phyloP scores from a whole-genome alignment of 805 yeast genomes.

The Candida incommunis region DNA sequence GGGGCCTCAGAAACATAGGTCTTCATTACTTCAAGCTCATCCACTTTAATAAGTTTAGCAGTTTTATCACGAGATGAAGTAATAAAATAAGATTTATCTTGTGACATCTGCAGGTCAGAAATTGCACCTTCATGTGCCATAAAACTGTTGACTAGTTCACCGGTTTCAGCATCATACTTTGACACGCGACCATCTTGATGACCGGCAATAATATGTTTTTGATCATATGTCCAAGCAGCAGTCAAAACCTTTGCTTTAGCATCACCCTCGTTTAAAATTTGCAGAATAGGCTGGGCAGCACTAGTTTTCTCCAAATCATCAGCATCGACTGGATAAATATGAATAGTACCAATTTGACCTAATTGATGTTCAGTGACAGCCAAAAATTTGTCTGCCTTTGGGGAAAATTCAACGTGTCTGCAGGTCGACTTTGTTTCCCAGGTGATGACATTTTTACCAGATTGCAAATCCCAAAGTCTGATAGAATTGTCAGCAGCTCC shows the following conservation, averaged over 20 bases:
- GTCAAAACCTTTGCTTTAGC: constrained; percentile 45
- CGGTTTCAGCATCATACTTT: constrained; percentile 65
- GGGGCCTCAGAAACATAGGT: constrained; percentile 81
- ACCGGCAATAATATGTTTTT: constrained; percentile 64
- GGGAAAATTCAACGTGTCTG: constrained; percentile 76
- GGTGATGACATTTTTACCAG: constrained; percentile 60
- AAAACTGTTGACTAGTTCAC: constrained; percentile 45
- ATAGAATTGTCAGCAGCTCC: constrained; percentile 85
- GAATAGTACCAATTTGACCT: constrained; percentile 72
- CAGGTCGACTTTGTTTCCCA: constrained; percentile 78
- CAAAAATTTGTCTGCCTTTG: constrained; percentile 52
- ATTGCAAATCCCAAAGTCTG: constrained; percentile 70
- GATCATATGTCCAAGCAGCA: constrained; percentile 78
- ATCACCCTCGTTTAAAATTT: constrained; percentile 6
- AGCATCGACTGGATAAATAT: constrained; percentile 47
- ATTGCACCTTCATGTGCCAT: constrained; percentile 59
- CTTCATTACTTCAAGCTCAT: constrained; percentile 56
- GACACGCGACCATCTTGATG: constrained; percentile 78
- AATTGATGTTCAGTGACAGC: constrained; percentile 83
- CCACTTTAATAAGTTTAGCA: constrained; percentile 67
- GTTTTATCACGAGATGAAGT: constrained; percentile 87
- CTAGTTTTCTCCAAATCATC: constrained; percentile 32
- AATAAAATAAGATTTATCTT: constrained; percentile 78
- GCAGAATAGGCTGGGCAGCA: constrained; percentile 32
- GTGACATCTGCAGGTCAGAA: constrained; percentile 83